phyloP scores from a whole-genome alignment of 2,329 filamentous ascomycete genomes.

The Penicillium glabrum region DNA sequence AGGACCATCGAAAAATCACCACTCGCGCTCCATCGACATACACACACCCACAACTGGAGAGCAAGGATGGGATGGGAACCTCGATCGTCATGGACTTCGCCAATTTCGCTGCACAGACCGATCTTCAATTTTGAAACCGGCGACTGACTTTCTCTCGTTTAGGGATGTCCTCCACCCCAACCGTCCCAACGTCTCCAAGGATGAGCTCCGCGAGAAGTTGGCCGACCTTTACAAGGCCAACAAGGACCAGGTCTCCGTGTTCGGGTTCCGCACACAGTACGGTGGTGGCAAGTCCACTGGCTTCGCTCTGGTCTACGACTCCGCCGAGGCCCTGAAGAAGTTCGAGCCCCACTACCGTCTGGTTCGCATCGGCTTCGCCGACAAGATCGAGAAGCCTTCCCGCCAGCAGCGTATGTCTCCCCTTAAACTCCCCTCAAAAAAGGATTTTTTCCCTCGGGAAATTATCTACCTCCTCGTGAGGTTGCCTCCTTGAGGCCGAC shows the following conservation, averaged over 20 bases:
- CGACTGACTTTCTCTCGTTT: constrained; percentile 24
- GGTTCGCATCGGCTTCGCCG: constrained; percentile 86
- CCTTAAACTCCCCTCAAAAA: neutral
- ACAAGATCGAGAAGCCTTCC: constrained; percentile 94
- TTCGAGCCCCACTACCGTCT: constrained; percentile 99
- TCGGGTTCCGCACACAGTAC: constrained; percentile 97
- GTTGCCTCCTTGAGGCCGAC: neutral
- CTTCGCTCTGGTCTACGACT: constrained; percentile 99
- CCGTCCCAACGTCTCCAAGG: constrained; percentile 98
- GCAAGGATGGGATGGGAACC: neutral
- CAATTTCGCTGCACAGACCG: neutral
- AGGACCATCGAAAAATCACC: neutral
- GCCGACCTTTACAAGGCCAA: constrained; percentile 95
- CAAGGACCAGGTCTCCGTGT: constrained; percentile 97
- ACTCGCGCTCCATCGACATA: neutral
- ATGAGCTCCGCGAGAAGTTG: constrained; percentile 95
- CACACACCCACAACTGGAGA: neutral
- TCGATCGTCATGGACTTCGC: neutral
- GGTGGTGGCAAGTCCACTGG: constrained; percentile 99
- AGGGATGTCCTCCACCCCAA: constrained; percentile 99
- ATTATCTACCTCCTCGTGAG: neutral
- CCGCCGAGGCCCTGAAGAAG: constrained; percentile 97
- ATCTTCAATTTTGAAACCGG: constrained; percentile 4
- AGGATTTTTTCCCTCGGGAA: neutral
- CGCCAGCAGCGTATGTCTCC: constrained; percentile 94